Percentiles rank a stretch among this genome's conserved stretches.
phyloP scores from a whole-genome alignment of 2,329 filamentous ascomycete species.

The Epichloe sylvatica region DNA sequence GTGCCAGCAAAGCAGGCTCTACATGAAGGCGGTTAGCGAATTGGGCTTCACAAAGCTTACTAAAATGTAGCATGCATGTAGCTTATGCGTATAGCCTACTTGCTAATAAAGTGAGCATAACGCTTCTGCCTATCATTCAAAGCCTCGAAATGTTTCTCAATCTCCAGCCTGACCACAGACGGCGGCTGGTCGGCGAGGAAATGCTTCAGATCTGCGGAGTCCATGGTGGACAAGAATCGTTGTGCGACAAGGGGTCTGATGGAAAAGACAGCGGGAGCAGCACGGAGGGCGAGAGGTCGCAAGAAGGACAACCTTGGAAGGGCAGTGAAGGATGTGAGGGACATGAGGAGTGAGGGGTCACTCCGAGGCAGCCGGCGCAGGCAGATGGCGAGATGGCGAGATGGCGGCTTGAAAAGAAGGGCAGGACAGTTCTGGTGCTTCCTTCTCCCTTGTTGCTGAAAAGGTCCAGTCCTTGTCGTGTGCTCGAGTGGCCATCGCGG shows the following conservation, averaged over 20 bases:
- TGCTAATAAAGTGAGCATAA: constrained; percentile 83
- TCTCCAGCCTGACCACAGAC: constrained; percentile 72
- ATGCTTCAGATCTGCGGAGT: constrained; percentile 49
- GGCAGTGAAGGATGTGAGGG: constrained; percentile 22
- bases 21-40: background rate
- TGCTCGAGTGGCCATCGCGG: background rate
- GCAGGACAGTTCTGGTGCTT: background rate
- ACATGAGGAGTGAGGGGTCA: constrained; percentile 16
- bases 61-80: no score
- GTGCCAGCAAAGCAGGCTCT: constrained; percentile 67
- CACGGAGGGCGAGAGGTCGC: constrained; percentile 15
- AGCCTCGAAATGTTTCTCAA: constrained; percentile 83
- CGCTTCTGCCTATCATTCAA: constrained; percentile 64
- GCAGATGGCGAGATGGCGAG: background rate
- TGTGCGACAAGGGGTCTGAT: background rate
- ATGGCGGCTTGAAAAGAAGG: background rate
- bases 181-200: constrained; percentile 88
- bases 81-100: constrained; percentile 32
- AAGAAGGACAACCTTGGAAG: constrained; percentile 21
- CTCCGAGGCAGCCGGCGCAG: constrained; percentile 5
- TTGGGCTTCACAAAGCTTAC: background rate
- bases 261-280: background rate
- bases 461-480: background rate
- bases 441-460: background rate
- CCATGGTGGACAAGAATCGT: constrained; percentile 31